A percentile compares a stretch with the other conserved stretches of the same genome.
phyloP scores from a whole-genome alignment of 768 basidiomycete species.

The Obba rivulosa region DNA sequence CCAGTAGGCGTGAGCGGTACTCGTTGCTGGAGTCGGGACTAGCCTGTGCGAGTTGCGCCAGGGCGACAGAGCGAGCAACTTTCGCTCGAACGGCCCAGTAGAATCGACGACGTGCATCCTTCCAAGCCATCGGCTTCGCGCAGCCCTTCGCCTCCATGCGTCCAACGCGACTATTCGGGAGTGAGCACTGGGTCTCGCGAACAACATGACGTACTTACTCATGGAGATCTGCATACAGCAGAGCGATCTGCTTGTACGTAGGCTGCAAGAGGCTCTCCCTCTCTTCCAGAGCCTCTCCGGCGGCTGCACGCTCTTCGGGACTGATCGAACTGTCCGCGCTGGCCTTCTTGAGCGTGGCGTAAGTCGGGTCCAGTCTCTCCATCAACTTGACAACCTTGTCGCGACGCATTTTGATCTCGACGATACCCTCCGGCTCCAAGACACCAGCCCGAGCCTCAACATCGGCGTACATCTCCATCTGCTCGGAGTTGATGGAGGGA shows the following conservation, averaged over 20 bases:
- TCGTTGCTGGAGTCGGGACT: conserved; percentile 66
- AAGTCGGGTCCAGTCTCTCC: conserved; percentile 87
- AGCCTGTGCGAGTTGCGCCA: conserved; percentile 60
- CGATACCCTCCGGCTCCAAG: conserved; percentile 92
- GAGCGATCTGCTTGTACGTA: conserved; percentile 88
- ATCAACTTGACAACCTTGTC: conserved; percentile 88
- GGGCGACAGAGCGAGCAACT: conserved; percentile 60
- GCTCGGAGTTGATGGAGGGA: conserved; percentile 92
- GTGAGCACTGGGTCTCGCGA: neutral
- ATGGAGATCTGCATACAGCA: conserved; percentile 94
- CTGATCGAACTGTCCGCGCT: conserved; percentile 72
- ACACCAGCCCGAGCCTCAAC: conserved; percentile 95
- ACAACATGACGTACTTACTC: conserved; percentile 52
- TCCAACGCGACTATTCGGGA: conserved; percentile 65
- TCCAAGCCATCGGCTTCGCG: conserved; percentile 83
- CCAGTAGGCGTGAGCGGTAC: conserved; percentile 60
- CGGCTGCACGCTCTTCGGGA: conserved; percentile 67
- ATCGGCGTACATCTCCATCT: conserved; percentile 99
- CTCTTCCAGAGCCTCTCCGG: conserved; percentile 60
- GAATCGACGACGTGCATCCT: conserved; percentile 82
- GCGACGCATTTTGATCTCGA: conserved; percentile 97
- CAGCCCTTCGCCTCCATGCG: conserved; percentile 99
- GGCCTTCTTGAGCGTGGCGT: conserved; percentile 73
- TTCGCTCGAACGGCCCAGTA: conserved; percentile 92
- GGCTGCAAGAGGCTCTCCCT: conserved; percentile 82